phyloP scores from a whole-genome alignment of 768 basidiomycete genomes.

The Psilocybe subaeruginosa region DNA sequence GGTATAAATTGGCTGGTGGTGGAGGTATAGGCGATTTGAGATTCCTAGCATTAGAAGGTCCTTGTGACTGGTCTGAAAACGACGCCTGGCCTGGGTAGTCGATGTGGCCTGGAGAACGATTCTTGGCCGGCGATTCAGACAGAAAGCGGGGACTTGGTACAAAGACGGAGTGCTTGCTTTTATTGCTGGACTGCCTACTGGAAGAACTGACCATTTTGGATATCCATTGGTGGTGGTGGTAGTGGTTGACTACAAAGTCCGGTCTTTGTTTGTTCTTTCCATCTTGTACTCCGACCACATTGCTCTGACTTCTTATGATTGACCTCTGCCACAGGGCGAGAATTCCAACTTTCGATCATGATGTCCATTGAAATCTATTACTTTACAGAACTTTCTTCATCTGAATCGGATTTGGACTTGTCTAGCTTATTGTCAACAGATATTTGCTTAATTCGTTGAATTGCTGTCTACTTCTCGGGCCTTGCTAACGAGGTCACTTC shows the following conservation, averaged over 20 bases:
- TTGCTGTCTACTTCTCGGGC: no score
- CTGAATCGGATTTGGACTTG: no score
- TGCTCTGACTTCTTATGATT: no score
- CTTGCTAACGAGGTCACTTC: no score
- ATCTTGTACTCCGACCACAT: background rate
- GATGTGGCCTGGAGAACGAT: background rate
- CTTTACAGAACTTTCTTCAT: no score
- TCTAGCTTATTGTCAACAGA: no score
- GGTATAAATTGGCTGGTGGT: constrained; percentile 24
- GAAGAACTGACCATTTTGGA: background rate
- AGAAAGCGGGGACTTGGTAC: constrained; percentile 24
- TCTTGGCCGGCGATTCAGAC: constrained; percentile 14
- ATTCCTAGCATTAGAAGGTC: background rate
- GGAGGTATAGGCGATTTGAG: constrained; percentile 22
- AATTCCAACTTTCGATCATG: no score
- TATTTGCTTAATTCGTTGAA: no score
- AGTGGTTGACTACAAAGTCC: background rate
- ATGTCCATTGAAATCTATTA: no score
- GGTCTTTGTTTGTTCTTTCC: background rate
- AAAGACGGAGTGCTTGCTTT: constrained; percentile 9
- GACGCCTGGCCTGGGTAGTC: constrained; percentile 2
- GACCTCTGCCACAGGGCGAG: no score
- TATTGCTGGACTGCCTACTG: background rate
- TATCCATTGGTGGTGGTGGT: background rate
- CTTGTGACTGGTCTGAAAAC: background rate